Conservation (phyloP, 2,329 filamentous ascomycete species). For the Talaromyces sp. region DNA sequence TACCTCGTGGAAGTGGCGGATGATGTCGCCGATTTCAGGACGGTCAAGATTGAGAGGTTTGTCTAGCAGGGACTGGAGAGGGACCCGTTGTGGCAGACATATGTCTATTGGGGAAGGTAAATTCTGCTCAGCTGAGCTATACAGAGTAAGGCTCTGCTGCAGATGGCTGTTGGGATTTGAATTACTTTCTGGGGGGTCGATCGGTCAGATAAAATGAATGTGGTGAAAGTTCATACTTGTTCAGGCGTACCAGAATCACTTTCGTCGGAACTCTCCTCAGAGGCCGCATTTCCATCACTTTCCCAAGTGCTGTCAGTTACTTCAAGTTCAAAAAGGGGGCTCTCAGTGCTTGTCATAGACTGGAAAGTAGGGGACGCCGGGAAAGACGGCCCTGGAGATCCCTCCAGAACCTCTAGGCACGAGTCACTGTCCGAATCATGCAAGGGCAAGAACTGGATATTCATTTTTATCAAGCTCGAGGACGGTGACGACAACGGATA, state of each 20-base stretch:
- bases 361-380: neutral
- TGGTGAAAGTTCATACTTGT: neutral
- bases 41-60: neutral
- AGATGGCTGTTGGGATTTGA: neutral
- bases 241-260: neutral
- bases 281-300: neutral
- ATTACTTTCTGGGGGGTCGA: neutral
- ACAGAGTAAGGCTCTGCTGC: neutral
- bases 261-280: neutral
- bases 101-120: neutral
- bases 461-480: neutral
- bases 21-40: constrained; percentile 4
- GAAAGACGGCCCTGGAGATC: constrained; percentile 4
- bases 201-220: neutral
- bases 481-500: no score
- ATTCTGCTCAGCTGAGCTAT: neutral
- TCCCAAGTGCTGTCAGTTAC: neutral
- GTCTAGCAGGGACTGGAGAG: neutral
- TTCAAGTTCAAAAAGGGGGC: neutral
- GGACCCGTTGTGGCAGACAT: neutral
- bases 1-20: constrained; percentile 1
- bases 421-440: constrained; percentile 4
- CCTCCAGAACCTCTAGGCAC: constrained; percentile 5
- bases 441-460: neutral
- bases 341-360: neutral